Evolutionary conservation across 2,329 filamentous ascomycete species (phyloP), one percentile per base, ranked within the genome.

Genomic region (Fusarium palustre): DNA sequence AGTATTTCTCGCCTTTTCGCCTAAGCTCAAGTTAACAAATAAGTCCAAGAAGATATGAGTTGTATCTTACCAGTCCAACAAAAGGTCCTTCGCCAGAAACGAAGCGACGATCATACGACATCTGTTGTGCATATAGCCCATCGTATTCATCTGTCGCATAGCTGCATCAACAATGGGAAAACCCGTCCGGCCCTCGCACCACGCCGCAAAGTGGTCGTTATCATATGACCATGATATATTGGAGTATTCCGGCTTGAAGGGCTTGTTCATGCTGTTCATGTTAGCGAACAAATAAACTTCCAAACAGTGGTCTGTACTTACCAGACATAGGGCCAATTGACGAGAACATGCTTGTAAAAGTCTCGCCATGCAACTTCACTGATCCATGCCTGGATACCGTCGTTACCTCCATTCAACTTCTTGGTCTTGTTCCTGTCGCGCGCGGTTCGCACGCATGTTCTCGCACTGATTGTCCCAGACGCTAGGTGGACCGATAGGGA

Each of bases 331-430:
- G 94, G 94, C 92, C 93, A 97, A 64, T 94, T 83, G 1, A 90
- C 92, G 7, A 97, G 81, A 5, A 97, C 92, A 76, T 96, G 92
- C 74, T 90, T 93, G 81, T 97, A 97, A 75, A 97, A 97, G 74
- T 97, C 93, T 16, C 93, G 84, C 93, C 93, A 96, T 0, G 92
- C 93, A 5, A 97, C 85, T 78, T 97, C 93, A 55, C 90, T 90
- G 68, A 96, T 93, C 92, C 92, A 97, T 0, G 84, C 83, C 52
- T 86, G 83, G 59, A 92, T 90, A 0, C 92, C 92, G 18, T 87
- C 79, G 22, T 86, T 85, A 0, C 91, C 91, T 2, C 82, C 87
- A 63, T 93, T 87, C 3, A 97, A 84, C 59, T 88, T 87, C 76
- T 86, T 88, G 2, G 86, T 86, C 28, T 82, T 88, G 73, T 92